Evolutionary conservation across 2,329 filamentous ascomycete species (phyloP), one percentile per base, ranked within the genome.

Genomic region (Eutypella sp.): DNA sequence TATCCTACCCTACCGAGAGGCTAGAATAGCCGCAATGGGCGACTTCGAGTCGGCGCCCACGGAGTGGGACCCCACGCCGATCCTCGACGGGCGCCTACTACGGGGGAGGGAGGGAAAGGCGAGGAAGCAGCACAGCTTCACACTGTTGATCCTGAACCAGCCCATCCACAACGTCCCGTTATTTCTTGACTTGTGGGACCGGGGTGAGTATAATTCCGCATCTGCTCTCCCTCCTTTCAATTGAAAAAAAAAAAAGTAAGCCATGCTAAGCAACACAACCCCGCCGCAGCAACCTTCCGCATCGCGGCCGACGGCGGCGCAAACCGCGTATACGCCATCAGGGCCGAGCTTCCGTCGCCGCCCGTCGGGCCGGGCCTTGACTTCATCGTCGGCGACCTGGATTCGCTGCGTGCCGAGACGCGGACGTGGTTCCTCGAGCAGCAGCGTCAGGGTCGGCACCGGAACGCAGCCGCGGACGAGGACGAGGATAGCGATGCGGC

Each of bases 241-340:
- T 24, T 16, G 10, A 15, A 15, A 4, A 23, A 9, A 33, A 13
- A 3, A 9, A 38, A 55, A 29, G 57, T 65, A 42, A 66, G 50
- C 31, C n/a, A 22, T n/a, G n/a, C n/a, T n/a, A n/a, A n/a, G n/a
- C n/a, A n/a, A n/a, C n/a, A n/a, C n/a, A 34, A 15, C 2, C 18
- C 15, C 15, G 18, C 19, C 11, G 46, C 55, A 87, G 84, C 87
- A 43, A 71, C 69, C 19, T 76, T 84, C 50, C 79, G 78, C 20
- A 75, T 97, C 44, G 95, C 90, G 47, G 93, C 90, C 23, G 93
- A 99, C 69, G 93, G 91, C 45, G 93, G 90, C 20, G 91, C 91
- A 39, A 95, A 97, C 61, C 77, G 81, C 31, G 75, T 96, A 66
- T 69, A 73, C 46, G 62, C 73, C 25, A 64, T 74, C 5, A 51